Base-by-base conservation (phyloP, 495 filamentous ascomycete genomes). In the Penicillium flavigenum region DNA sequence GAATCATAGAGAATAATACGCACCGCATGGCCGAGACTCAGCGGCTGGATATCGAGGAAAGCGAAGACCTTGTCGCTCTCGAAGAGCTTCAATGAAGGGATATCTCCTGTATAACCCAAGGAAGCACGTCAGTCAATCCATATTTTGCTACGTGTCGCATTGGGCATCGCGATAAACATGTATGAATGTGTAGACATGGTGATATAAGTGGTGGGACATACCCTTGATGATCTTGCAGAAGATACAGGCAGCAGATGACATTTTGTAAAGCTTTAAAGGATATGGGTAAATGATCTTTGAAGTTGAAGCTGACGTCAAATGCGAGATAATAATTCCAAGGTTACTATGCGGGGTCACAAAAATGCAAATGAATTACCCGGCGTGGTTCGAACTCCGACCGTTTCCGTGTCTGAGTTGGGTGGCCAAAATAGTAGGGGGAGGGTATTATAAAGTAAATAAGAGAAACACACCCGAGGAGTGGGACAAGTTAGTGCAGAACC, bases 191-290 rank as follows among this genome's bases (percentile, higher is more conserved):
- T 44, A 43, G 17, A 11, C 11, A 17, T 6, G 16, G 16, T 36
- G 12, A 2, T 39, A n/a, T 39, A 17, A 17, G n/a, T 14, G 8
- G n/a, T 16, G 32, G 36, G 17, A 61, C 72, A 57, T 76, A 88
- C 92, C 94, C 81, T 95, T 96, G 76, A 98, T 88, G 71, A 98
- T 98, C 69, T 89, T 96, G 83, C 94, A 98, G 80, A 98, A 98
- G 72, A 98, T 92, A 66, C 94, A 98, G 44, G 89, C 83, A 20
- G 86, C 80, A 47, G 74, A 71, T 27, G 74, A 65, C 74, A 77
- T 78, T 32, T 48, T 70, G 46, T 17, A 4, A 3, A 39, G n/a
- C 7, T 17, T 39, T 39, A 39, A 38, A 39, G 16, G 8, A n/a
- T 8, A 1, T 20, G 20, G 36, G n/a, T 38, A 38, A 16, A 38